Base-by-base conservation (phyloP, 2,329 filamentous ascomycete species). In the Paraphoma chrysanthemicola region DNA sequence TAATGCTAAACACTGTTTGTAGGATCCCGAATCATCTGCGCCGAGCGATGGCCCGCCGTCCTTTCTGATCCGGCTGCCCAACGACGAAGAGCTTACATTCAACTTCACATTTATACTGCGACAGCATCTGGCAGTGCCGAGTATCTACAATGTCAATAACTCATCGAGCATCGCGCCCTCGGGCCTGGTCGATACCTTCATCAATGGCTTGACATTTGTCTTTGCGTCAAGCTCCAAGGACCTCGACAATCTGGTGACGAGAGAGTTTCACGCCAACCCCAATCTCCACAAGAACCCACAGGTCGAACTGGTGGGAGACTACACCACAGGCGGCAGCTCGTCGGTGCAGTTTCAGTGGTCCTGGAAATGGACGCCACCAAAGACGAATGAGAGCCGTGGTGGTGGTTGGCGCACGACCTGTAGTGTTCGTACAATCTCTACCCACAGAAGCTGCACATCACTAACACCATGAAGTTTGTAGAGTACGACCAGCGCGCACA, bases 201-300 rank as follows among this genome's bases (percentile, higher is more conserved):
- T 99, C 69, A 93, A 90, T 57, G 93, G 94, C 49, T 83, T 99
- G 59, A 99, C 95, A 8, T 98, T 93, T 75, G 90, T 96, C 60
- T 94, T 94, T 76, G 94, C 92, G 42, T 92, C 93, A 0, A 96
- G 88, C 50, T 81, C 87, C 31, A 90, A 87, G 78, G 95, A 99
- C 70, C 86, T 99, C 51, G 95, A 98, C 72, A 97, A 95, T 65
- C 81, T 99, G 45, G 89, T 98, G 46, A 98, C 94, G 14, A 85
- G 93, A 67, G 95, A 99, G 77, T 98, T 99, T 70, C 93, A 98
- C 67, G 93, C 94, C 64, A 93, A 99, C 72, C 95, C 95, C 0
- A 99, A 99, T 72, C 82, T 99, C 53, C 95, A 99, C 81, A 98
- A 96, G 75, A 98, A 97, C 73, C 86, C 93, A 52, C 98, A 98